These are phyloP conservation scores for Pezicula neosporulosa DNA, from an alignment of 2,329 filamentous ascomycete genomes.

Conservation along the genomic window DNA sequence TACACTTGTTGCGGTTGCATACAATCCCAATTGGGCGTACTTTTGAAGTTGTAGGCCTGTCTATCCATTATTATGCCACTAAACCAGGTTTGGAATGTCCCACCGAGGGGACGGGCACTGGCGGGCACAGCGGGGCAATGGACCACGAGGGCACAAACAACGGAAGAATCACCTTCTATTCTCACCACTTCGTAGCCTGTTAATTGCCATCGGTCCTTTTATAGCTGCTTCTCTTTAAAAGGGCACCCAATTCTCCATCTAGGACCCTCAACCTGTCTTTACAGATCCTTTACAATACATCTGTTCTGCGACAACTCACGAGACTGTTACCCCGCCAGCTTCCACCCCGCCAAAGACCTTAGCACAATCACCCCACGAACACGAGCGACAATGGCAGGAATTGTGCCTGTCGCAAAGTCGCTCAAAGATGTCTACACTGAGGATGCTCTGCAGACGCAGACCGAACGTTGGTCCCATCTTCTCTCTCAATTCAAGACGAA, in stretches of 20 bases:
- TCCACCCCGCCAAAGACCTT: not conserved
- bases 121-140: not conserved
- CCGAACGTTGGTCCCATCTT: conserved; percentile 71
- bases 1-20: no score
- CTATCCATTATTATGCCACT: no score
- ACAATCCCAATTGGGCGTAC: no score
- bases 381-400: conserved; percentile 42
- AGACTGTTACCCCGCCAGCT: conserved; percentile 9
- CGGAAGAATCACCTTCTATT: not conserved
- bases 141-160: not conserved
- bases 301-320: conserved; percentile 1
- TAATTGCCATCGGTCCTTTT: not conserved
- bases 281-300: not conserved
- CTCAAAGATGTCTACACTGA: conserved; percentile 81
- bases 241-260: not conserved
- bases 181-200: not conserved
- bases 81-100: no score
- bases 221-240: not conserved
- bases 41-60: no score
- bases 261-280: not conserved
- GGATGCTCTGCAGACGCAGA: conserved; percentile 65
- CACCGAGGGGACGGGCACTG: no score
- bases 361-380: not conserved
- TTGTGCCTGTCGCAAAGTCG: conserved; percentile 71
- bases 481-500: conserved; percentile 65